Evolutionary conservation across 441 rosid species (phyloP), one percentile per base, ranked within the genome.

Genomic region (Cnidoscolus chayamansa): DNA sequence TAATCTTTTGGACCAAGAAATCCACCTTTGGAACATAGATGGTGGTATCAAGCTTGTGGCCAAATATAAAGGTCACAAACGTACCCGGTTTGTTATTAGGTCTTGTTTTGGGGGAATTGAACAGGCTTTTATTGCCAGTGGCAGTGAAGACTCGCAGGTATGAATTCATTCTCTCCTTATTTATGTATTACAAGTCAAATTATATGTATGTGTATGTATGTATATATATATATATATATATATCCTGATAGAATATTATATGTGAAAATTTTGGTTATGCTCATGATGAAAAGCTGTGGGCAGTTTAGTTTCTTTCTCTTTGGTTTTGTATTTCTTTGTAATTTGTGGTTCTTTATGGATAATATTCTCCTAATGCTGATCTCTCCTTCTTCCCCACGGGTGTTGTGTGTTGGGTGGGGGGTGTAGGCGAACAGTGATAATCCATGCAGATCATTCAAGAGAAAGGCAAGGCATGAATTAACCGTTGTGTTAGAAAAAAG

Each of bases 101-200:
- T 89, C 93, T 25, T 87, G 93, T 78, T 84, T 89, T 75, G 94
- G 94, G 72, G 91, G 94, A 66, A 80, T 84, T 13, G 81, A 76
- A 30, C 80, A 86, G 79, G 81, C 87, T 40, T 89, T 89, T 79
- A 76, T 87, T 67, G 94, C 94, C 57, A 89, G 94, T 32, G 94
- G 94, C n/a, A 87, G 91, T 50, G 94, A 89, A 76, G 91, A 89
- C 77, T 89, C 94, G 7, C 89, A 81, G 89, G 91, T 84, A 75
- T 64, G 70, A 35, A 53, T 53, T 49, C 11, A n/a, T 5, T 15
- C 1, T 68, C 25, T 19, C 37, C 32, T 35, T 68, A 20, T 61
- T 35, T 35, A 35, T 35, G 40, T 35, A 35, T 4, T 35, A 4
- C 5, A 35, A 2, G 40, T 35, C 5, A 35, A 35, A 4, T 35